phyloP scores from a whole-genome alignment of 192 early-diverging fungal genomes.

The Anaeromyces robustus region DNA sequence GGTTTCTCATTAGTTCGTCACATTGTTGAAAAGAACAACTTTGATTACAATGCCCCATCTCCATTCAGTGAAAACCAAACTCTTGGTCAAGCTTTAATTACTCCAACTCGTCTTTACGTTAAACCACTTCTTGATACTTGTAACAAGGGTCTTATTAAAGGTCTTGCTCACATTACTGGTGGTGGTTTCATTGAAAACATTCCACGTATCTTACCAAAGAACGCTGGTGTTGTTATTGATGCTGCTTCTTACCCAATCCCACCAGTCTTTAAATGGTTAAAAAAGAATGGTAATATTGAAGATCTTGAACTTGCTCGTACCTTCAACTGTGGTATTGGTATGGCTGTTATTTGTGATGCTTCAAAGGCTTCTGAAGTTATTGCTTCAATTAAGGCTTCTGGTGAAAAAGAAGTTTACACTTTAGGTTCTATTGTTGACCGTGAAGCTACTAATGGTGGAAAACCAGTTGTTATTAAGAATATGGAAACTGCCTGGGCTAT shows the following conservation, averaged over 20 bases:
- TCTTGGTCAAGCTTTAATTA: conserved; percentile 73
- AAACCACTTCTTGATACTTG: conserved; percentile 75
- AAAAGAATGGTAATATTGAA: conserved; percentile 61
- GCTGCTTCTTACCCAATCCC: conserved; percentile 65
- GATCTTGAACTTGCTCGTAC: conserved; percentile 83
- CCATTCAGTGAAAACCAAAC: conserved; percentile 47
- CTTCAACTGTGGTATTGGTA: conserved; percentile 99
- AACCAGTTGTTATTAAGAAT: not conserved
- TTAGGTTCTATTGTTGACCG: not conserved
- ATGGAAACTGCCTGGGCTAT: not conserved
- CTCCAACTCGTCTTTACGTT: conserved; percentile 93
- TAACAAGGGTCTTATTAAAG: conserved; percentile 62
- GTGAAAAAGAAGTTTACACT: not conserved
- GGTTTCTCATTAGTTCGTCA: conserved; percentile 97
- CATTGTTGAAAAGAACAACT: conserved; percentile 47
- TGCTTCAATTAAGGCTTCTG: not conserved
- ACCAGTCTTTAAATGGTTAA: conserved; percentile 91
- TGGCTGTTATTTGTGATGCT: conserved; percentile 57
- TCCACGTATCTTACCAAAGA: conserved; percentile 78
- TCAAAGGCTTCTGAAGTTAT: not conserved
- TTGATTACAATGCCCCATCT: conserved; percentile 59
- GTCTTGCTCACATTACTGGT: conserved; percentile 95
- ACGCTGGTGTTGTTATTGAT: conserved; percentile 70
- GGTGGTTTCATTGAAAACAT: conserved; percentile 98
- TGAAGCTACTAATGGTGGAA: not conserved